Evolutionary conservation across 208 protist genomes (phyloP).

Genomic region (Strigomonas oncopelti): DNA sequence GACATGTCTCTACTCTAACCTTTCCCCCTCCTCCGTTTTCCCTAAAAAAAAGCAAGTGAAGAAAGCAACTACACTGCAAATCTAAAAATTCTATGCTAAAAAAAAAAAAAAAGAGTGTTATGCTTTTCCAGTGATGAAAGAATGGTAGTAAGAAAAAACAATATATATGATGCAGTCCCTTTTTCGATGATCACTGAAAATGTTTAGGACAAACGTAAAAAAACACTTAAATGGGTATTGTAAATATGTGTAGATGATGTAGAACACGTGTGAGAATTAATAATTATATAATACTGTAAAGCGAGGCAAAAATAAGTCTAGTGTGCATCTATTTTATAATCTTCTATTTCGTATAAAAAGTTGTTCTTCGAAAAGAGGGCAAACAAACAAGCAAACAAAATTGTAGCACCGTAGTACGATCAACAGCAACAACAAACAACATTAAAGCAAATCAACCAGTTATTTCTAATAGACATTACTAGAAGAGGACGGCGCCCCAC

Average conservation of each 20-base stretch:
- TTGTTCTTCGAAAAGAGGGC: background rate
- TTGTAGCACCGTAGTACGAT: background rate
- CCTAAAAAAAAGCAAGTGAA: background rate
- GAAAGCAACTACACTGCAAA: background rate
- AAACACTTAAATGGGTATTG: background rate
- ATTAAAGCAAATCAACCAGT: too few relatives aligned
- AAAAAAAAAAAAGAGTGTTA: background rate
- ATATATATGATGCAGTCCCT: background rate
- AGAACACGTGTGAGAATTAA: too few relatives aligned
- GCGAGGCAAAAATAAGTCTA: too few relatives aligned
- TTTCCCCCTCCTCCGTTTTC: too few relatives aligned
- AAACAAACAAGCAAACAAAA: constrained; percentile 1
- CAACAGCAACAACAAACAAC: too few relatives aligned
- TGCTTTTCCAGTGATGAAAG: background rate
- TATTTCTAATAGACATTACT: background rate
- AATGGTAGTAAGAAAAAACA: background rate
- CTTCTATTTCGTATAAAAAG: background rate
- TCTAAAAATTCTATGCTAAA: background rate
- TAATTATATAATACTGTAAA: too few relatives aligned
- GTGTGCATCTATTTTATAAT: too few relatives aligned
- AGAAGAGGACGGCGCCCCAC: background rate
- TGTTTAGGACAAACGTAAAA: background rate
- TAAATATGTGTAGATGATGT: background rate
- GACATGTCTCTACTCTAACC: background rate
- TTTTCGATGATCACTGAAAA: background rate